These are phyloP conservation scores for Abelmoschus esculentus DNA, from an alignment of 345 rosid species.

Conservation along the genomic window DNA sequence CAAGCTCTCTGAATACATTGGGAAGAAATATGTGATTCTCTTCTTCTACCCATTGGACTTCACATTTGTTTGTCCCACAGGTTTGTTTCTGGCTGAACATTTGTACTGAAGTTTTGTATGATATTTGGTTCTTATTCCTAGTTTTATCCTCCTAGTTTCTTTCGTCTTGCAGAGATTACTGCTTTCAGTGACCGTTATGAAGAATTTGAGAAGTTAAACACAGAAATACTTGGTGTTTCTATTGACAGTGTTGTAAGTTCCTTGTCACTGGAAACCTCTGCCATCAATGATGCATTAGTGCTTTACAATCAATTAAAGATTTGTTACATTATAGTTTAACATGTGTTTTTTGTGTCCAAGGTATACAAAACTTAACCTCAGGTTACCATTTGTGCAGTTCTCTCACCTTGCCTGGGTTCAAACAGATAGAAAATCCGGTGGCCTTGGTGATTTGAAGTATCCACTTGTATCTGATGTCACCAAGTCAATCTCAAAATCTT, in stretches of 20 bases:
- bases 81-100: neutral
- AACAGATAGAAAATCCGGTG: constrained; percentile 95
- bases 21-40: neutral
- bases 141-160: neutral
- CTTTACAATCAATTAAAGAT: too few relatives aligned
- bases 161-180: constrained; percentile 66
- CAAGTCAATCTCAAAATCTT: neutral
- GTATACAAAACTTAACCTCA: neutral
- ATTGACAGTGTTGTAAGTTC: constrained; percentile 82
- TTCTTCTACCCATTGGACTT: neutral
- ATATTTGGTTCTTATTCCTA: constrained; percentile 9
- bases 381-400: constrained; percentile 36
- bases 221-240: constrained; percentile 80
- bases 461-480: constrained; percentile 85
- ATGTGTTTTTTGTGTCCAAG: neutral
- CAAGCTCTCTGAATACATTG: neutral
- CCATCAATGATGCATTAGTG: neutral
- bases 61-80: neutral
- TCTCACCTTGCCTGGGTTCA: constrained; percentile 99
- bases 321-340: neutral
- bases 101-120: constrained; percentile 2
- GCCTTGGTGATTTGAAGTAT: constrained; percentile 91
- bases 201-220: constrained; percentile 84
- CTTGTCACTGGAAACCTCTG: neutral
- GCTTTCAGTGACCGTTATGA: constrained; percentile 89